Conservation (phyloP, 495 filamentous ascomycete genomes). For the Aspergillus indologenus region DNA sequence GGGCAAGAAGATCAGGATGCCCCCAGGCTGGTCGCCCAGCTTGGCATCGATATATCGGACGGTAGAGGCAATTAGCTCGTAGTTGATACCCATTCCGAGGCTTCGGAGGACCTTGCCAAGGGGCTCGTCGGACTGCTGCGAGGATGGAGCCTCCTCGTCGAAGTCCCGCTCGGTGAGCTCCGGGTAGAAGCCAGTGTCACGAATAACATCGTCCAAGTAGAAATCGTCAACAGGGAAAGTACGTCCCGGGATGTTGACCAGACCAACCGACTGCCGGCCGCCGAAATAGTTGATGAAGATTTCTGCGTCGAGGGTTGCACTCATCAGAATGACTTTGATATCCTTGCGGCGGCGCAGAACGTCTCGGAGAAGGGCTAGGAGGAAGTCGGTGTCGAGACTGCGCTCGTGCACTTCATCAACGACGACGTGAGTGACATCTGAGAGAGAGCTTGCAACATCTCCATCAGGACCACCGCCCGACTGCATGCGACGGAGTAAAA, state of each 20-base stretch:
- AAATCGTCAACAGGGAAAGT: constrained; percentile 88
- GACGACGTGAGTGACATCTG: constrained; percentile 90
- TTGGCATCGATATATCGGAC: constrained; percentile 77
- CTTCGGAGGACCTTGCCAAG: constrained; percentile 67
- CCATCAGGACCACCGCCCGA: constrained; percentile 74
- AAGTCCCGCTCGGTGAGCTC: constrained; percentile 32
- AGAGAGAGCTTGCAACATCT: constrained; percentile 74
- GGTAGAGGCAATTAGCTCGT: constrained; percentile 77
- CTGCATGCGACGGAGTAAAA: constrained; percentile 85
- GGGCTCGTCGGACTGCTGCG: constrained; percentile 36
- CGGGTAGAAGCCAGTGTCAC: constrained; percentile 67
- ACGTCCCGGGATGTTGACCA: constrained; percentile 82
- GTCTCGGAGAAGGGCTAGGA: constrained; percentile 83
- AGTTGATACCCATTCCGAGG: constrained; percentile 86
- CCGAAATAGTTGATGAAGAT: constrained; percentile 86
- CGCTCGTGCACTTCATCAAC: constrained; percentile 98
- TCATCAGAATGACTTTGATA: constrained; percentile 95
- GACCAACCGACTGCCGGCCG: constrained; percentile 60
- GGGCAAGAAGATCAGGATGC: constrained; percentile 91
- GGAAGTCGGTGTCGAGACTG: constrained; percentile 91
- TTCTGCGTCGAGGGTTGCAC: constrained; percentile 87
- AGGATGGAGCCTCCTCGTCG: constrained; percentile 37
- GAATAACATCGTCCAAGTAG: constrained; percentile 86
- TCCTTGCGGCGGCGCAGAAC: constrained; percentile 74
- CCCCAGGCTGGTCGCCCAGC: constrained; percentile 67